These are phyloP conservation scores for Amanita jacksonii DNA, from an alignment of 768 basidiomycete genomes.

Conservation along the genomic window DNA sequence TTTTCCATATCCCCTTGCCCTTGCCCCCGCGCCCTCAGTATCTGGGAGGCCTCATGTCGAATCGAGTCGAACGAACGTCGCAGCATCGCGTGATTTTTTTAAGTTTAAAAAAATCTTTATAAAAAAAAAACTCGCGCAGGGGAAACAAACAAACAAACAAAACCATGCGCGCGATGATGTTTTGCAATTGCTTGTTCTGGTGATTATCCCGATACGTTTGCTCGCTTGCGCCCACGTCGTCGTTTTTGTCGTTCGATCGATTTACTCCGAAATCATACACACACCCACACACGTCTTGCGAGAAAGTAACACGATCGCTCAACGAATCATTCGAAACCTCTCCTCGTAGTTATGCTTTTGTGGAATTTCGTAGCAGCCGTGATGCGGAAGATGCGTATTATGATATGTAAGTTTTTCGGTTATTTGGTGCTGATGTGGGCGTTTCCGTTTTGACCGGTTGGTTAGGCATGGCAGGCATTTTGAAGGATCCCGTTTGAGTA, in stretches of 20 bases:
- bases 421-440: not conserved
- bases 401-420: conserved; percentile 22
- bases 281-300: conserved; percentile 10
- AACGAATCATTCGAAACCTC: conserved; percentile 20
- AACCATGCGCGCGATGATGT: too few species aligned
- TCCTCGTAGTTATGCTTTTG: conserved; percentile 29
- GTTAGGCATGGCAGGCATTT: conserved; percentile 28
- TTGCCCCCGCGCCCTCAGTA: too few species aligned
- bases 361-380: conserved; percentile 26
- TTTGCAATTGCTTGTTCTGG: too few species aligned
- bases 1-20: conserved; percentile 17
- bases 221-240: conserved; percentile 15
- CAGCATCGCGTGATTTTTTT: too few species aligned
- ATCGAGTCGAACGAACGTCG: conserved; percentile 26
- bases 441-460: not conserved
- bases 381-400: conserved; percentile 31
- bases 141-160: too few species aligned
- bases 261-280: too few species aligned
- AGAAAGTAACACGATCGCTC: conserved; percentile 21
- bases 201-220: too few species aligned
- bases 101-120: too few species aligned
- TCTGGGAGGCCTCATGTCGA: conserved; percentile 19
- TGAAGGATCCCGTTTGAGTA: conserved; percentile 27
- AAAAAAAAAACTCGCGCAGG: too few species aligned
- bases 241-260: too few species aligned